Base-by-base conservation (phyloP, 2,329 filamentous ascomycete species). In the Cytospora piceae region DNA sequence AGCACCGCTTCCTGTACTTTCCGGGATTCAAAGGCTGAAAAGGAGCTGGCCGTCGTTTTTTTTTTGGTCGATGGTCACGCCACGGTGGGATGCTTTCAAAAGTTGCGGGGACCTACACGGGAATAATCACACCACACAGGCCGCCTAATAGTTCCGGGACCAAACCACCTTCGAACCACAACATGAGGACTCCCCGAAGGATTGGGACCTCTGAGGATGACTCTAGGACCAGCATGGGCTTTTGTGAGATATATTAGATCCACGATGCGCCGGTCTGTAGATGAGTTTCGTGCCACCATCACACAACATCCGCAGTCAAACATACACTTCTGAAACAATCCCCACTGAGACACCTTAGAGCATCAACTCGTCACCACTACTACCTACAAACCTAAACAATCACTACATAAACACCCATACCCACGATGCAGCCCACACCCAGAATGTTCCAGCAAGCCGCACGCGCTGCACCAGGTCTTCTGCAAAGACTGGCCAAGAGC, bases 371-470 rank as follows among this genome's bases (percentile, higher is more conserved):
- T 29, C 42, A 46, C 32, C 49, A 46, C 8, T 14, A 20, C 27
- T 34, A 52, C 51, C 55, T 49, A 32, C 49, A 54, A 22, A 54
- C 8, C 22, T n/a, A 29, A 53, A 17, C 14, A 17, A 42, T 7
- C 15, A 42, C 39, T n/a, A 42, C 3, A 37, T 11, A 37, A 37
- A 37, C 12, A 39, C 15, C 6, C 15, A 52, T 17, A 20, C 17
- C 5, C 31, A 61, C 24, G 34, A 67, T 67, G 66, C 66, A 55
- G 46, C 66, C 66, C 66, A 67, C 66, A 42, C 63, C 66, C 27
- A 32, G 54, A 27, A 64, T 67, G 58, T 59, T 67, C 22, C 66
- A 59, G 24, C 66, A 67, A 6, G 58, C 31, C 31, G 51, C 49
- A 54, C 64, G 57, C 37, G 51, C 58, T 24, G 63, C 63, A 20